Base-by-base conservation (phyloP, 1,284 basidiomycete species). In the Trametes versicolor region DNA sequence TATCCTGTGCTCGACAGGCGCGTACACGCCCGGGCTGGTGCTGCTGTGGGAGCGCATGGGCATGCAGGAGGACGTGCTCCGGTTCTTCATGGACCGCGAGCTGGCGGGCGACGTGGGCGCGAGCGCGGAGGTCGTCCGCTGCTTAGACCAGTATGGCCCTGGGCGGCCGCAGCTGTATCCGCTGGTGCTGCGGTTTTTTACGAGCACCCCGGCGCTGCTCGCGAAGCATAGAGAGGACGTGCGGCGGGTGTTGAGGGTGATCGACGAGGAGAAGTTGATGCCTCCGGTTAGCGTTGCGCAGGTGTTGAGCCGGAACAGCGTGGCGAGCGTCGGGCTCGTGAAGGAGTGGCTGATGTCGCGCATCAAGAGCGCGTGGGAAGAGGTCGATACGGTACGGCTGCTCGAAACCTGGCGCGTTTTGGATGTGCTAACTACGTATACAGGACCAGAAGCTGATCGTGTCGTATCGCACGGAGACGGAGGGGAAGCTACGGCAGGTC, bases 21-120 rank as follows among this genome's bases (percentile, higher is more conserved):
- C 82, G 3, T 98, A 96, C 75, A 95, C 91, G 0, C 86, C 88
- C 41, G 53, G 53, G 32, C 50, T 51, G 19, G 50, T 51, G 29
- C 21, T 55, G 17, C 47, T 58, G 15, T 58, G 57, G 92, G 97
- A 99, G 79, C 89, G 88, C 60, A 84, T 96, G 81, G 96, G 93
- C 2, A 97, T 99, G 96, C 95, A 95, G 77, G 98, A 99, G 73
- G 97, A 98, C 69, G 90, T 99, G 43, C 74, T 99, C 32, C 87
- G 96, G 23, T 96, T 94, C 80, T 96, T 92, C 90, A 97, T 97
- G 85, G 92, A 90, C 60, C 83, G 82, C 66, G 83, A 89, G 71
- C 83, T 81, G 34, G 80, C 80, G 15, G 82, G 80, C 6, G 72
- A 76, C 4, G 72, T 81, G 0, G 78, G 73, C 25, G 87, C 89